Conservation (phyloP, 192 early-diverging fungal genomes). For the Globomyces pollinis-pini region DNA sequence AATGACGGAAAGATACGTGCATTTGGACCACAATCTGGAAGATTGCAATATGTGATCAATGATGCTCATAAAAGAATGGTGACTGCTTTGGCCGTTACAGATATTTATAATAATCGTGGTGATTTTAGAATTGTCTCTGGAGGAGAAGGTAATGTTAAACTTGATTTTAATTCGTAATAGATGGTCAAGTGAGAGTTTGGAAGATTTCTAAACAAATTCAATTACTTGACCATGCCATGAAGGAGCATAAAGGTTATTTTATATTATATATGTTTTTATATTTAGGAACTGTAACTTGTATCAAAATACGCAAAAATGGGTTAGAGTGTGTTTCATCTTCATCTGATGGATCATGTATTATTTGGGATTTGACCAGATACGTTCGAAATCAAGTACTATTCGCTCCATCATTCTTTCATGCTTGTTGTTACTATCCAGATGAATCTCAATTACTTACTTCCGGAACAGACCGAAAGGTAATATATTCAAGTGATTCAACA, state of each 20-base stretch:
- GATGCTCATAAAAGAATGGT: constrained; percentile 50
- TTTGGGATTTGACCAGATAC: constrained; percentile 53
- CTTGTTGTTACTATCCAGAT: constrained; percentile 48
- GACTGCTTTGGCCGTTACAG: constrained; percentile 46
- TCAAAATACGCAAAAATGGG: constrained; percentile 51
- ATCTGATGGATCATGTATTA: constrained; percentile 49
- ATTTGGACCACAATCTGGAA: constrained; percentile 51
- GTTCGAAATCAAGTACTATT: constrained; percentile 58
- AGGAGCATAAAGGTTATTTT: constrained; percentile 61
- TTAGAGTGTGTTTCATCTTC: constrained; percentile 49
- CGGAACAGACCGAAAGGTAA: constrained; percentile 53
- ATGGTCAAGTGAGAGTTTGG: constrained; percentile 56
- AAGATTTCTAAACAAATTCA: constrained; percentile 33
- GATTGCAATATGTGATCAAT: constrained; percentile 49
- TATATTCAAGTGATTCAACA: no score
- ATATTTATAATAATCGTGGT: constrained; percentile 29
- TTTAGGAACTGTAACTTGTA: constrained; percentile 52
- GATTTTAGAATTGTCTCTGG: constrained; percentile 50
- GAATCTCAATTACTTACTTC: constrained; percentile 48
- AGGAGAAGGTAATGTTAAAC: constrained; percentile 42
- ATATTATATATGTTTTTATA: constrained; percentile 14
- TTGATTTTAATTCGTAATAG: constrained; percentile 7
- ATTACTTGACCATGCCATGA: constrained; percentile 44
- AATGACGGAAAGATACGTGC: constrained; percentile 56
- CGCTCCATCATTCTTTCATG: constrained; percentile 53